Conservation (phyloP, 192 early-diverging fungal genomes). For the Linnemannia zychae region DNA sequence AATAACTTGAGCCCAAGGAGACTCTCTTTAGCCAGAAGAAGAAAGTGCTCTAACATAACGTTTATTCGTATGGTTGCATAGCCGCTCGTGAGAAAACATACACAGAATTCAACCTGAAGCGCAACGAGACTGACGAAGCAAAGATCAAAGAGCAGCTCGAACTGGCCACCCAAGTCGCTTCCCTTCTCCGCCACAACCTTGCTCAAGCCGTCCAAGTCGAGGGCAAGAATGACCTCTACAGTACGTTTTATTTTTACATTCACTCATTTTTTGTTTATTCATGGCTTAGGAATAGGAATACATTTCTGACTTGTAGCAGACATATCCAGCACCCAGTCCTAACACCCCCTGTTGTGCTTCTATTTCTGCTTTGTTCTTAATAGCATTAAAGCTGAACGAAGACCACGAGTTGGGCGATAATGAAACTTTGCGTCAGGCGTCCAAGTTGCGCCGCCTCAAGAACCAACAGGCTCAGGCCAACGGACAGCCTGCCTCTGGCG, state of each 20-base stretch:
- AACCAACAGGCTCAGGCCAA: slow-evolving; percentile 23
- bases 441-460: slow-evolving; percentile 41
- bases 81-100: slow-evolving; percentile 54
- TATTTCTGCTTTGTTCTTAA: neutral
- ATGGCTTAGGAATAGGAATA: neutral
- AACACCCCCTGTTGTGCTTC: neutral
- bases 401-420: slow-evolving; percentile 52
- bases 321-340: no score
- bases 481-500: slow-evolving; percentile 21
- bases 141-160: slow-evolving; percentile 55
- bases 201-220: slow-evolving; percentile 52
- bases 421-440: slow-evolving; percentile 46
- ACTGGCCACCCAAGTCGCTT: slow-evolving; percentile 49
- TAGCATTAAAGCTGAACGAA: slow-evolving; percentile 40
- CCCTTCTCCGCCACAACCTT: slow-evolving; percentile 51
- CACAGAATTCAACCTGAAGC: slow-evolving; percentile 44
- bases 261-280: neutral
- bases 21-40: no score
- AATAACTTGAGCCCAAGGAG: no score
- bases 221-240: slow-evolving; percentile 25
- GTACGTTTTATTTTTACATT: neutral
- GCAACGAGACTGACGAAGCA: slow-evolving; percentile 48
- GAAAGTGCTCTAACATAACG: neutral
- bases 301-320: no score
- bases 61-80: neutral